Conservation (phyloP, 164 flowering plant genomes). For the Berberis thunbergii region DNA sequence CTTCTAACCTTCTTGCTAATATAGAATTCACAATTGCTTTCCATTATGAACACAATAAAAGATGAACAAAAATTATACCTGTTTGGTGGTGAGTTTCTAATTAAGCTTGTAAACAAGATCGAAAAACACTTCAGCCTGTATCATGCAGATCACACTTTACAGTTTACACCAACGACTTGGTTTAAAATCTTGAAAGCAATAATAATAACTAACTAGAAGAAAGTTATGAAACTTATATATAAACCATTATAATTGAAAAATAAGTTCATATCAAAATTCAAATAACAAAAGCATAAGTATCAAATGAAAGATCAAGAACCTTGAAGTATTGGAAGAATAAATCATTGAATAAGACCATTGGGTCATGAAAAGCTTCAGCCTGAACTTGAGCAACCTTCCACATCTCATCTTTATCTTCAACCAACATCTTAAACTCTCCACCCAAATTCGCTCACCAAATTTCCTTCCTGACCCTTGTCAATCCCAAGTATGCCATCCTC, state of each 20-base stretch:
- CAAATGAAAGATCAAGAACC: constrained; percentile 23
- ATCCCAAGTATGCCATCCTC: constrained; percentile 2
- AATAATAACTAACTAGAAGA: too few relatives aligned
- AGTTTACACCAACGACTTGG: too few relatives aligned
- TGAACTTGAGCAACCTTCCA: constrained; percentile 57
- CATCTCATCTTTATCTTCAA: constrained; percentile 44
- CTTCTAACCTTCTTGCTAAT: too few relatives aligned
- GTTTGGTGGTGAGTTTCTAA: too few relatives aligned
- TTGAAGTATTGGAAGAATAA: constrained; percentile 68
- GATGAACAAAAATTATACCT: too few relatives aligned
- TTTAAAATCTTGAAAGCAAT: too few relatives aligned
- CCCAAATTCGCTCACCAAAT: constrained; percentile 45
- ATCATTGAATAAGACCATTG: constrained; percentile 50
- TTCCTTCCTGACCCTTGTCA: constrained; percentile 14
- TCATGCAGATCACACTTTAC: too few relatives aligned
- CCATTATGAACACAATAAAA: too few relatives aligned
- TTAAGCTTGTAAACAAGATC: too few relatives aligned
- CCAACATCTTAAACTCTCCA: constrained; percentile 76
- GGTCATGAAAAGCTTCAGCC: constrained; percentile 79
- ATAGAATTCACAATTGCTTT: too few relatives aligned
- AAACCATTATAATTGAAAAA: background rate
- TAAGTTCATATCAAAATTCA: background rate
- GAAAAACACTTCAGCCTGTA: too few relatives aligned
- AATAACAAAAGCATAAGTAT: background rate
- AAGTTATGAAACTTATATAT: too few relatives aligned